Evolutionary conservation across 495 filamentous ascomycete species (phyloP).

Genomic region (Aspergillus hancockii): DNA sequence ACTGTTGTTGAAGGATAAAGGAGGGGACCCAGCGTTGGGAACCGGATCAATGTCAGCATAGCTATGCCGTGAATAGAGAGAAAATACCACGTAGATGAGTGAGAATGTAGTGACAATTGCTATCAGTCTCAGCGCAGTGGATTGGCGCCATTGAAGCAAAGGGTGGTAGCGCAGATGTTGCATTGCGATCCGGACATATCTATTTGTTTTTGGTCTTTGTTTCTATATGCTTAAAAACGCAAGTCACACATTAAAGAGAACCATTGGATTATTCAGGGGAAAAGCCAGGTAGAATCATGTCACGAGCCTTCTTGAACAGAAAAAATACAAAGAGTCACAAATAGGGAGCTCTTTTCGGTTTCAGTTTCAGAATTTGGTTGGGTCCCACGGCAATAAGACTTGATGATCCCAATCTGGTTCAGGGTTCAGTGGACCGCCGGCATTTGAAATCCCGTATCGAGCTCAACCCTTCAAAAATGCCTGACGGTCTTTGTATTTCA

Average conservation of each 20-base stretch:
- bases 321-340: not conserved
- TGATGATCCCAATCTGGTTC: slow-evolving; percentile 2
- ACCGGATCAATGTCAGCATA: not conserved
- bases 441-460: not conserved
- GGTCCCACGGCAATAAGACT: not conserved
- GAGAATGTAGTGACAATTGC: slow-evolving; percentile 1
- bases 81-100: not conserved
- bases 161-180: not conserved
- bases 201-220: not conserved
- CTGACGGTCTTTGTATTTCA: too few species aligned
- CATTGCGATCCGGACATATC: slow-evolving; percentile 8
- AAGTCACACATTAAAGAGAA: not conserved
- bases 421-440: not conserved
- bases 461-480: not conserved
- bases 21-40: not conserved
- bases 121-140: slow-evolving; percentile 1
- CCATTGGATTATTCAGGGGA: not conserved
- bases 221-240: not conserved
- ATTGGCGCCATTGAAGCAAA: slow-evolving; percentile 7
- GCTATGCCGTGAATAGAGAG: not conserved
- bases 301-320: not conserved
- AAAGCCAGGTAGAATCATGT: not conserved
- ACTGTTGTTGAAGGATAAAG: not conserved
- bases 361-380: not conserved
- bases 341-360: not conserved